Base-by-base conservation (phyloP, 2,329 filamentous ascomycete genomes). In the Venturia nashicola region DNA sequence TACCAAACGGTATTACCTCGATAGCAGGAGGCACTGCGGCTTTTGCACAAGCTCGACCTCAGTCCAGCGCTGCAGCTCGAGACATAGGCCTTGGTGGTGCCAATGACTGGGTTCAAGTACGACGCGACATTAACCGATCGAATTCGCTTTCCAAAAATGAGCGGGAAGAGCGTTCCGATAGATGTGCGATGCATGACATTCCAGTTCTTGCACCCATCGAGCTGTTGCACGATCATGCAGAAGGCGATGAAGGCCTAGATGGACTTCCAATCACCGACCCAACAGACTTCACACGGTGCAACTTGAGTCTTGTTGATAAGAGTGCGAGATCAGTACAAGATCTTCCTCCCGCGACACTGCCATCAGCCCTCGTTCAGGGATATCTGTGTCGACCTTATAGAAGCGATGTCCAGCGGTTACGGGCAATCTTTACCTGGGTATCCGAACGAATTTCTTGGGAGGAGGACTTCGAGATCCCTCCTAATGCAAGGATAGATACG, bases 381-480 rank as follows among this genome's bases (percentile, higher is more conserved):
- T 96, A 96, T 72, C 86, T 99, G 12, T 99, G 95, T 72, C 85
- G 94, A 36, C 95, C 94, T 0, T 96, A 97, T 74, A 84, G 92
- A 65, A 97, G 90, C 74, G 93, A 97, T 70, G 90, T 97, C 0
- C 94, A 99, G 74, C 85, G 92, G 43, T 77, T 99, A 34, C 85
- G 95, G 32, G 93, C 94, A 18, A 97, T 99, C 67, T 99, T 97
- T 71, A 97, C 90, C 1, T 99, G 93, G 93, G 90, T 96, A 5
- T 85, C 90, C n/a, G 94, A 99, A 73, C 91, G 93, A 69, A 87
- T 99, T 64, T 84, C 84, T 40, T 99, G 94, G 94, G 94, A 99
- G 72, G 93, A 97, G 70, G 91, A 96, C 68, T 91, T 91, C 67
- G 91, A 96, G 68, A 48, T 59, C 20, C 40, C 36, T 20, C 43